Evolutionary conservation across 345 rosid species (phyloP), one percentile per base, ranked within the genome.

Genomic region (Citrus maxima): DNA sequence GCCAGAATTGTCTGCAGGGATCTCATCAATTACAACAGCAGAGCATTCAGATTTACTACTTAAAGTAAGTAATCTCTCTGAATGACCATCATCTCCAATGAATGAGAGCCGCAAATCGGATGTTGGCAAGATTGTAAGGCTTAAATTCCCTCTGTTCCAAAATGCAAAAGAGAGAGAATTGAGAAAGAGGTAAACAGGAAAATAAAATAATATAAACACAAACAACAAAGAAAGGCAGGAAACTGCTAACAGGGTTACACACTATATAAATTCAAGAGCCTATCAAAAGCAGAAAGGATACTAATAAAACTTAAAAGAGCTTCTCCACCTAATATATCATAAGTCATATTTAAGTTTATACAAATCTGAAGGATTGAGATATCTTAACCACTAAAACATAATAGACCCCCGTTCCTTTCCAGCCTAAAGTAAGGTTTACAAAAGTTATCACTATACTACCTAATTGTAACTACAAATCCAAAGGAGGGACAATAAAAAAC

Each of bases 91-190:
- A 81, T 97, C 99, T 78, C 98, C 95, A 49, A 88, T 73, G 82
- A 93, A 94, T 6, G 93, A 86, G 69, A 94, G 88, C 34, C 97
- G 91, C 87, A 97, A 81, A 85, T 87, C 91, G 66, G 99, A 93
- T 62, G 97, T 85, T 75, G 99, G 98, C 88, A 97, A 82, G 30
- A 94, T 81, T 14, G 85, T 82, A 35, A 97, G 93, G 84, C 86
- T 93, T 79, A 97, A 88, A 78, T 86, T 91, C 37, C 99, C 98
- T 92, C 99, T 97, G 96, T 59, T 56, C 55, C 73, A 86, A 65
- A 67, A 59, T 19, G 8, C 54, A 46, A 78, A 1, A 73, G 7
- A 28, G 12, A 61, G 21, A 37, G 61, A 74, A 37, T 73, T 83
- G 35, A 78, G 81, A 65, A 66, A 28, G 67, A 62, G 7, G 19